Conservation (phyloP, 1,284 basidiomycete genomes). For the Psilocybe mexicana region DNA sequence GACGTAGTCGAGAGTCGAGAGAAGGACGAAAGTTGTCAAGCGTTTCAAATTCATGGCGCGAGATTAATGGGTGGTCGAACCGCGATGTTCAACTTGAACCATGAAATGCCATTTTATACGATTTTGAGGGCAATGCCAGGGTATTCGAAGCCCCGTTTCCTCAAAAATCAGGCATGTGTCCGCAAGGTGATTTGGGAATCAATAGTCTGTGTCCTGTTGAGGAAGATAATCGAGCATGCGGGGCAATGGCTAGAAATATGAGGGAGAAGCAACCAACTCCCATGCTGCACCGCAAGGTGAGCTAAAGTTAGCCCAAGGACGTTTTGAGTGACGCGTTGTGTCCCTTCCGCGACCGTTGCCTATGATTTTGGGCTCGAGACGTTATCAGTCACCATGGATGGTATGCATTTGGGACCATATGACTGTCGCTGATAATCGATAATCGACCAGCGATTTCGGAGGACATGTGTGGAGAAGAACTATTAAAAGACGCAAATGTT, state of each 20-base stretch:
- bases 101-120: neutral
- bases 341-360: neutral
- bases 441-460: neutral
- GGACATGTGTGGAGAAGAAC: neutral
- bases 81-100: neutral
- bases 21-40: constrained; percentile 5
- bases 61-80: neutral
- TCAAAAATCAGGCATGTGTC: neutral
- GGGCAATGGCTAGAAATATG: constrained; percentile 4
- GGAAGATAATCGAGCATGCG: constrained; percentile 6
- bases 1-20: constrained; percentile 6
- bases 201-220: neutral
- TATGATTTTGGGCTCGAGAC: neutral
- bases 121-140: neutral
- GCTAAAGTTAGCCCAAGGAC: constrained; percentile 7
- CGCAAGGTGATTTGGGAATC: neutral
- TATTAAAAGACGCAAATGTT: neutral
- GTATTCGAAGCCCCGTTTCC: neutral
- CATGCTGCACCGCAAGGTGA: neutral
- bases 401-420: neutral
- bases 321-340: neutral
- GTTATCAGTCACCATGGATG: neutral
- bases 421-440: neutral
- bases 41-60: constrained; percentile 10
- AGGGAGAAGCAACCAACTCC: constrained; percentile 1